phyloP scores from a whole-genome alignment of 192 early-diverging fungal genomes.

The Helicostylum pulchrum region DNA sequence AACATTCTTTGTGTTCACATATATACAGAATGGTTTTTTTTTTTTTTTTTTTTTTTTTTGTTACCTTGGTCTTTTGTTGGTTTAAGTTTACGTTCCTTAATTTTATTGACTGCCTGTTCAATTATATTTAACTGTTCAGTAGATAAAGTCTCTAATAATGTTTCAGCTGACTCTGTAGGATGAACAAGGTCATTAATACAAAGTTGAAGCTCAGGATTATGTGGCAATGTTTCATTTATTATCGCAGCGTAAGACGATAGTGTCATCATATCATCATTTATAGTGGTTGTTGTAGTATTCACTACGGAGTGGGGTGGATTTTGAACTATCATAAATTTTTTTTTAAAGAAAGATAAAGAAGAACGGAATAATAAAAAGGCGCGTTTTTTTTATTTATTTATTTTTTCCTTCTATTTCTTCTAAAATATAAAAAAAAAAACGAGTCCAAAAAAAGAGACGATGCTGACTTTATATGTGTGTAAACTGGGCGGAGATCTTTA shows the following conservation, averaged over 20 bases:
- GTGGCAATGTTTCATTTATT: constrained; percentile 9
- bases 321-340: not conserved
- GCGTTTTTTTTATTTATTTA: constrained; percentile 2
- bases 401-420: too few species aligned
- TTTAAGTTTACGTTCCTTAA: constrained; percentile 13
- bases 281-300: constrained; percentile 6
- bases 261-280: constrained; percentile 11
- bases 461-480: too few species aligned
- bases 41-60: not conserved
- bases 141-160: constrained; percentile 14
- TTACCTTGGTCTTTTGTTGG: not conserved
- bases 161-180: constrained; percentile 20
- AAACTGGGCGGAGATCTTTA: too few species aligned
- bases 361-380: not conserved
- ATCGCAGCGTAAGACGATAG: constrained; percentile 10
- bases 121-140: constrained; percentile 19
- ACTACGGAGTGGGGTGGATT: constrained; percentile 6
- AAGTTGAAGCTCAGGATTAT: constrained; percentile 20
- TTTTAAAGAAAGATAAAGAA: not conserved
- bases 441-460: too few species aligned
- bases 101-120: constrained; percentile 20
- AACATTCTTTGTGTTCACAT: too few species aligned
- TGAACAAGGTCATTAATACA: constrained; percentile 22
- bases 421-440: too few species aligned
- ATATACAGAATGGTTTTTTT: not conserved